Base-by-base conservation (phyloP, 345 rosid genomes). In the Eucalyptus curtisii region DNA sequence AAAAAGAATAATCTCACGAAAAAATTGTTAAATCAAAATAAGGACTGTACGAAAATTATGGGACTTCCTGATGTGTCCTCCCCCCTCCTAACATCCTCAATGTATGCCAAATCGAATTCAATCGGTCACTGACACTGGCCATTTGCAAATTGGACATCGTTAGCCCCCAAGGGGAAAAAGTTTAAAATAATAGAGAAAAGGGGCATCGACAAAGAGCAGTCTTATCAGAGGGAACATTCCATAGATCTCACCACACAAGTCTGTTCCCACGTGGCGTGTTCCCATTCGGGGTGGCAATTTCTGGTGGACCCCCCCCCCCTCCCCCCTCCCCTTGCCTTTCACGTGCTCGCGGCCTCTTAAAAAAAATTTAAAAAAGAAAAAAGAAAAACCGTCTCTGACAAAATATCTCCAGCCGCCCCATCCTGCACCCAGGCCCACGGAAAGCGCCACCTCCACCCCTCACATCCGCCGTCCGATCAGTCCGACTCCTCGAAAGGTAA, bases 241-340 rank as follows among this genome's bases (percentile, higher is more conserved):
- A 10, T 9, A 1, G 22, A 31, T 22, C 44, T 19, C 33, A 2
- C 13, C 16, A 17, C 55, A 8, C 55, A 49, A 37, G 40, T 22
- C 44, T 13, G 20, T 7, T 16, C 1, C 57, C 66, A 91, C 91
- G 87, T 92, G 92, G 86, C 91, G 86, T 10, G 22, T 61, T 85
- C 27, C 89, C 68, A 88, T 92, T 91, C 44, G 89, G 33, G 2
- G 31, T 14, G 61, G 40, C 88, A 68, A 68, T 82, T 90, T 88
- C 86, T 81, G 55, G n/a, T 81, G 37, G 90, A 33, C 24, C n/a
- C n/a, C 22, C 86, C 15, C 80, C 31, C 3, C 2, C 33, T 24
- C 33, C 12, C 61, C 25, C 27, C 0, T n/a, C n/a, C n/a, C n/a
- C n/a, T n/a, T n/a, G n/a, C 14, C 30, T 76, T 24, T 24, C 84